A percentile compares a stretch with the other conserved stretches of the same genome.
phyloP scores from a whole-genome alignment of 805 yeast species.

The Ogataea angusta region DNA sequence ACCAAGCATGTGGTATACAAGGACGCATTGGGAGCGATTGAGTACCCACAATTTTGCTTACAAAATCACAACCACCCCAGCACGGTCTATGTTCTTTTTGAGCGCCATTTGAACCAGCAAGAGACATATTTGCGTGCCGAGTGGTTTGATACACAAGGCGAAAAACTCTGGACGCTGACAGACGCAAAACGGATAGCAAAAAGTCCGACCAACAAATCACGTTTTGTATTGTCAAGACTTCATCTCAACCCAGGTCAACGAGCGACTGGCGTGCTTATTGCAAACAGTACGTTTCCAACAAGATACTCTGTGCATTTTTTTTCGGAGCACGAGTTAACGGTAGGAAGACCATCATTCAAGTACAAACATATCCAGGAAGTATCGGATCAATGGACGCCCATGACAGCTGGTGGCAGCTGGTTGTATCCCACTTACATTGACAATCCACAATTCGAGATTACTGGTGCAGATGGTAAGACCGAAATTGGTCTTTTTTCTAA shows the following conservation, averaged over 20 bases:
- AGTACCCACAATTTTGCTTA: slow-evolving; percentile 37
- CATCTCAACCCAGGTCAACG: slow-evolving; percentile 17
- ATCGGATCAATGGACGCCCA: slow-evolving; percentile 44
- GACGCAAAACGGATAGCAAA: slow-evolving; percentile 7
- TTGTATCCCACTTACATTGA: slow-evolving; percentile 40
- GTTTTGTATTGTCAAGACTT: slow-evolving; percentile 30
- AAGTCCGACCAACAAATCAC: slow-evolving; percentile 29
- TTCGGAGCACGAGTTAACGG: slow-evolving; percentile 5
- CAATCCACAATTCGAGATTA: slow-evolving; percentile 53
- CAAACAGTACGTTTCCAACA: slow-evolving; percentile 4
- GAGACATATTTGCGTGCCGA: slow-evolving; percentile 14
- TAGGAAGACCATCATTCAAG: slow-evolving; percentile 6
- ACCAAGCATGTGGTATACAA: slow-evolving; percentile 21
- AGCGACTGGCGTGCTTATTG: slow-evolving; percentile 22
- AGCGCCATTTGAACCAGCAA: slow-evolving; percentile 39
- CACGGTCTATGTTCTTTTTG: slow-evolving; percentile 48
- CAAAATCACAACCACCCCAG: slow-evolving; percentile 31
- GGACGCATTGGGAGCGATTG: slow-evolving; percentile 32
- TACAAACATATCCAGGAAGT: slow-evolving; percentile 24
- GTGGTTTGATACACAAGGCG: slow-evolving; percentile 30
- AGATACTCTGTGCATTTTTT: slow-evolving; percentile 12
- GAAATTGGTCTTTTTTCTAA: slow-evolving; percentile 1
- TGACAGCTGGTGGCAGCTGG: slow-evolving; percentile 55
- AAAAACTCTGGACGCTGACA: slow-evolving; percentile 27
- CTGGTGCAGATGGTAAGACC: background rate